Base-by-base conservation (phyloP, 2,329 filamentous ascomycete genomes). In the Curvularia sp. region DNA sequence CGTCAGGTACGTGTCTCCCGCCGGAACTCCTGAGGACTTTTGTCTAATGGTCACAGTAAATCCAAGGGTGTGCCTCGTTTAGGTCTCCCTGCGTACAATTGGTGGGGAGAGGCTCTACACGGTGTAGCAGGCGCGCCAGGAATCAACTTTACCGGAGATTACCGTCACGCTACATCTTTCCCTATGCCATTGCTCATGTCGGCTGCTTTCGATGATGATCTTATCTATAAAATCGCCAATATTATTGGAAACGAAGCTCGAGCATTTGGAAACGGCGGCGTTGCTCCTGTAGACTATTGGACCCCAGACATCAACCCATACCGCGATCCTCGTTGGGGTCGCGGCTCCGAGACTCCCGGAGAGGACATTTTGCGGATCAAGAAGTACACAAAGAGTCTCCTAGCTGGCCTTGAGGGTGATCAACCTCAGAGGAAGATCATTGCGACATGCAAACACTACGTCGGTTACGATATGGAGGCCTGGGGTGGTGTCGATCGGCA, bases 301-400 rank as follows among this genome's bases (percentile, higher is more conserved):
- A 87, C 88, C 0, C 88, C 88, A 0, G 89, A 89, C 66, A 87
- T 90, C 72, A 89, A 89, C 65, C 81, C 84, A 0, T 89, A 85
- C 76, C 82, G 82, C 36, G 86, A 88, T 66, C 86, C 87, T 0
- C 78, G 87, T 25, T 87, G 86, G 86, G 86, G 86, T 1, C 78
- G 86, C 8, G 86, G 86, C 0, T 52, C 55, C 1, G 74, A 88
- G 66, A 87, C 86, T 0, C 85, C 86, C 0, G 84, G 85, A 4
- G 85, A 87, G 67, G 85, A 87, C 60, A 76, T 81, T 0, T 79
- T 81, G 48, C 80, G 80, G 36, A 75, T 87, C 13, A 77, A 79
- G 9, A 73, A 73, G 5, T 87, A 86, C 55, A 60, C 55, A 5
- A 60, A 63, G 32, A 43, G 38, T 21, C 43, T 66, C 53, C 80